phyloP scores from a whole-genome alignment of 2,329 filamentous ascomycete genomes.

The Trichoderma brevicompactum region DNA sequence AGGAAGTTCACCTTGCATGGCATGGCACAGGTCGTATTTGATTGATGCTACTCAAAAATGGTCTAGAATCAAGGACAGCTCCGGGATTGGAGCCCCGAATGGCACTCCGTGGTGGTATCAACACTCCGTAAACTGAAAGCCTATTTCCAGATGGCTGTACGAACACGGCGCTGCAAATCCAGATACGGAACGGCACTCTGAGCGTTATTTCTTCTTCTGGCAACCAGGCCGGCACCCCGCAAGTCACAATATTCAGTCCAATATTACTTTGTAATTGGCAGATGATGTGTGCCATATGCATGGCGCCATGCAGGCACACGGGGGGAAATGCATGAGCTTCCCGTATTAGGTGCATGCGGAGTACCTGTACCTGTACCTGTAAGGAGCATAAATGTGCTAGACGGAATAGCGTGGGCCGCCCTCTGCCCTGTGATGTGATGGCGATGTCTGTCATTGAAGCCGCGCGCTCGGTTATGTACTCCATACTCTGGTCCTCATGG shows the following conservation, averaged over 20 bases:
- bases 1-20: not conserved
- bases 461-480: conserved; percentile 1
- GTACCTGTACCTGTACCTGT: no score
- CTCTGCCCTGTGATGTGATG: not conserved
- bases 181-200: not conserved
- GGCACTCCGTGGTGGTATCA: not conserved
- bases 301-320: conserved; percentile 26
- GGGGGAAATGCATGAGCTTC: conserved; percentile 20
- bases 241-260: conserved; percentile 9
- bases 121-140: not conserved
- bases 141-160: not conserved
- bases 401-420: not conserved
- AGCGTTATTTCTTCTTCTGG: conserved; percentile 6
- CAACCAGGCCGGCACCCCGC: conserved; percentile 5
- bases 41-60: not conserved
- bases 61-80: not conserved
- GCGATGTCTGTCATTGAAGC: no score
- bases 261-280: not conserved
- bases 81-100: no score
- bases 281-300: conserved; percentile 12
- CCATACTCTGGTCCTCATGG: not conserved
- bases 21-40: not conserved
- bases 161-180: not conserved
- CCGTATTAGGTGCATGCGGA: not conserved
- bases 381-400: not conserved